Base-by-base conservation (phyloP, 2,329 filamentous ascomycete species). In the Pestalotiopsis fici region DNA sequence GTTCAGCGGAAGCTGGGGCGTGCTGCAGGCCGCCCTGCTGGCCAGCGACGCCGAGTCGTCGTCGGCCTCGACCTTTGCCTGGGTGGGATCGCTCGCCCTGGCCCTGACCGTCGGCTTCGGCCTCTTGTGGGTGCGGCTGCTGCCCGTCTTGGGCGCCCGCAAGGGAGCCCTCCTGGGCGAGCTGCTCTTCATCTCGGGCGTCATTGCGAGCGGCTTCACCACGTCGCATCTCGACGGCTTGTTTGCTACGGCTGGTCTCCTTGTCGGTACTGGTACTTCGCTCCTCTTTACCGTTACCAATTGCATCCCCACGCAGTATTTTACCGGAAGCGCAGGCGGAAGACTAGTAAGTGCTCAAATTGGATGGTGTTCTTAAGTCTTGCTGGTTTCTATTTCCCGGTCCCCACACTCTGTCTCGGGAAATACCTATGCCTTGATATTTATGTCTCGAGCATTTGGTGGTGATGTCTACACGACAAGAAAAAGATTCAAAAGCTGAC, bases 1-100 rank as follows among this genome's bases (percentile, higher is more conserved):
- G 68, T 79, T 6, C 75, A 77, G 64, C 61, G 69, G 43, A 74
- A 78, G 18, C 68, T 79, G 7, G 73, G 15, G 68, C 74, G 25
- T 70, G 65, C 1, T 65, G 66, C 23, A 74, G 73, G 21, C 70
- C 74, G 4, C 74, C 72, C 21, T 66, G 47, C 0, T 56, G 62
- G 15, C 21, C 71, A 15, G 12, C 13, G 23, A 28, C 13, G 18
- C n/a, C 59, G 3, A 5, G n/a, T 55, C 2, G 65, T 7, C 43
- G 2, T 21, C 43, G 6, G 67, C 7, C 35, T 69, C 21, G 27
- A 65, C 2, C 18, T 68, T 35, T 60, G 73, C 2, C 39, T 37
- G 15, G 23, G 56, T 9, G 62, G 74, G n/a, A 70, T 72, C 1
- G 62, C 60, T 28, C 7, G 65, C 55, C 71, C 71, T 55, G 68